These are phyloP conservation scores for Backusella australiensis DNA, from an alignment of 192 early-diverging fungal genomes.

Conservation along the genomic window DNA sequence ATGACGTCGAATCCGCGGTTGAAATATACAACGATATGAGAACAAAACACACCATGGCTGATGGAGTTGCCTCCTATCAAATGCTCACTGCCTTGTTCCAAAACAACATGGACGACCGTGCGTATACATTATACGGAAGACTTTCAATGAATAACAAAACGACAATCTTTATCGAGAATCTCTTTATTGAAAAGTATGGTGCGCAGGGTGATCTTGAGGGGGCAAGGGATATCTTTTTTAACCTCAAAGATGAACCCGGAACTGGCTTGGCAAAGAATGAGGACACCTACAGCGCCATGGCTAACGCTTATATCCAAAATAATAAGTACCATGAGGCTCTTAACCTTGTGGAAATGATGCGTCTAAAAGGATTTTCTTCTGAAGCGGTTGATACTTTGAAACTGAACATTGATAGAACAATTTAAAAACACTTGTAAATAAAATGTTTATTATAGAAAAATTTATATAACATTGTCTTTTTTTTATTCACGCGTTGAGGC, in stretches of 20 bases:
- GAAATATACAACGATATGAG: constrained; percentile 45
- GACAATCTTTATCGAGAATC: constrained; percentile 55
- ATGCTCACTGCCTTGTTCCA: constrained; percentile 50
- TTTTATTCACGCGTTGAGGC: too few species aligned
- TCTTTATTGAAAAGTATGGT: constrained; percentile 54
- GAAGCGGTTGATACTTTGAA: constrained; percentile 22
- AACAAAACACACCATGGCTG: constrained; percentile 26
- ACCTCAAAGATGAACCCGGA: constrained; percentile 39
- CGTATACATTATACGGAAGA: constrained; percentile 46
- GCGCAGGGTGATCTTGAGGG: constrained; percentile 31
- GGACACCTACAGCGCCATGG: constrained; percentile 58
- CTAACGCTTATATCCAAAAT: constrained; percentile 45
- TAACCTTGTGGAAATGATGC: constrained; percentile 22
- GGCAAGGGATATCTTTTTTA: constrained; percentile 42
- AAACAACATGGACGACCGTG: constrained; percentile 36
- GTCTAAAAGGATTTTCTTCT: constrained; percentile 26
- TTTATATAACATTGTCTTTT: too few species aligned
- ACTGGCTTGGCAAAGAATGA: constrained; percentile 43
- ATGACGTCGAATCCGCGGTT: constrained; percentile 42
- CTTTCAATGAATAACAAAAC: constrained; percentile 33
- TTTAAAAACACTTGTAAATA: neutral
- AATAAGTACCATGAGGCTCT: constrained; percentile 35
- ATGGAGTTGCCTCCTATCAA: constrained; percentile 47
- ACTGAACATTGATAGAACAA: neutral
- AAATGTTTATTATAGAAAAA: neutral